A percentile compares a stretch with the other conserved stretches of the same genome.
Conservation (phyloP, 495 filamentous ascomycete genomes). For the Podospora bellae-mahoneyi region DNA sequence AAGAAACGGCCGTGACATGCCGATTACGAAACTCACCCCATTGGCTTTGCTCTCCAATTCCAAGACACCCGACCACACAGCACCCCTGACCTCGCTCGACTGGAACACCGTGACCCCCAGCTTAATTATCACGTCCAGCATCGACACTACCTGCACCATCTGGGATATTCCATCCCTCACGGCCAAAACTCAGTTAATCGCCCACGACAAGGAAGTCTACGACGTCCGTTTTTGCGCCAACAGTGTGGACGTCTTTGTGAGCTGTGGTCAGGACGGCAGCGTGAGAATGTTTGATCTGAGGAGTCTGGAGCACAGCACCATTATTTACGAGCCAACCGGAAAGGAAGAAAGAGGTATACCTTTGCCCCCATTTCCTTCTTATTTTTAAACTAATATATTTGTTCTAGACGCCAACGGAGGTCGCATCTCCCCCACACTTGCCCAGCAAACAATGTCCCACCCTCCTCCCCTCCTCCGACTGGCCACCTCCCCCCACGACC, state of each 20-base stretch:
- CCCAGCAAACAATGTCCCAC: constrained; percentile 70
- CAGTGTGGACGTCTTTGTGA: constrained; percentile 94
- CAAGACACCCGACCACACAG: constrained; percentile 96
- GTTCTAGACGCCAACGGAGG: constrained; percentile 44
- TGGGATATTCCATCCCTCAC: constrained; percentile 99
- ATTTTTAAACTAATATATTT: constrained; percentile 22
- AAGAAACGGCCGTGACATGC: constrained; percentile 58
- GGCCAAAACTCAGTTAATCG: constrained; percentile 96
- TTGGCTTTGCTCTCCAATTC: constrained; percentile 93
- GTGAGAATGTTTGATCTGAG: constrained; percentile 98
- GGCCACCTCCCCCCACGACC: constrained; percentile 92
- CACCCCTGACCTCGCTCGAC: constrained; percentile 91
- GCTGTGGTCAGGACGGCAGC: constrained; percentile 95
- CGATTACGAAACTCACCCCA: constrained; percentile 84
- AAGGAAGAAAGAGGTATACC: constrained; percentile 77
- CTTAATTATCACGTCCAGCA: constrained; percentile 96
- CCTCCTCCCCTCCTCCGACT: constrained; percentile 83
- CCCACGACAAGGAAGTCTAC: constrained; percentile 98
- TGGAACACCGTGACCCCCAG: constrained; percentile 97
- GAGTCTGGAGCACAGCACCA: constrained; percentile 95
- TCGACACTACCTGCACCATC: constrained; percentile 99
- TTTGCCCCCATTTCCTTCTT: background rate
- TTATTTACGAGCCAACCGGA: constrained; percentile 95
- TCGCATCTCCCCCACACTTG: constrained; percentile 60
- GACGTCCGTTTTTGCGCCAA: constrained; percentile 97